phyloP scores from a whole-genome alignment of 768 basidiomycete species.

The Suillus paluster region DNA sequence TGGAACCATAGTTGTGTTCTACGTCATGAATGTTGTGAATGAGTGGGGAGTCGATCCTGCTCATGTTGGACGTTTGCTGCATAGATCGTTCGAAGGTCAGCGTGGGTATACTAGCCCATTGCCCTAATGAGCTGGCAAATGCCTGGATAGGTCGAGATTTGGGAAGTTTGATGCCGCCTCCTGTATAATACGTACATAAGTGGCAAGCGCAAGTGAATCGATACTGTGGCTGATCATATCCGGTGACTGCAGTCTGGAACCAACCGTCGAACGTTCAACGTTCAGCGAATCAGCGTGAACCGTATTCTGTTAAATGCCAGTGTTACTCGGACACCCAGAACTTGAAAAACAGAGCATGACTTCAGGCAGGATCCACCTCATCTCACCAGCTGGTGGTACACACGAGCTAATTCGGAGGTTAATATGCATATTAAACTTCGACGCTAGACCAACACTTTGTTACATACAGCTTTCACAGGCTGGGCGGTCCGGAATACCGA shows the following conservation, averaged over 20 bases:
- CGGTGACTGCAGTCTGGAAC: neutral
- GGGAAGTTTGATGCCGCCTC: neutral
- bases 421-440: no score
- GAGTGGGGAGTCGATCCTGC: neutral
- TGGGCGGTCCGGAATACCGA: no score
- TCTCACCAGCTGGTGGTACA: neutral
- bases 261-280: neutral
- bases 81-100: neutral
- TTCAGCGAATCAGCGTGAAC: neutral
- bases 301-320: neutral
- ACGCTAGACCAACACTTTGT: no score
- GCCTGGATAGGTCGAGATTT: neutral
- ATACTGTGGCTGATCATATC: neutral
- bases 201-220: neutral
- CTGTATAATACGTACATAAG: neutral
- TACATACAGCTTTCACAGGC: no score
- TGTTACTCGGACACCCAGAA: neutral
- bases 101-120: neutral
- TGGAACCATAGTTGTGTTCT: slow-evolving; percentile 3
- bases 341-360: neutral
- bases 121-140: neutral
- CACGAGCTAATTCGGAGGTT: no score
- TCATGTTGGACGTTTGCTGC: neutral
- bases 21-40: neutral
- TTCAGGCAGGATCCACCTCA: neutral